Base-by-base conservation (phyloP, 371 early-diverging fungal species). In the Furculomyces boomerangus region DNA sequence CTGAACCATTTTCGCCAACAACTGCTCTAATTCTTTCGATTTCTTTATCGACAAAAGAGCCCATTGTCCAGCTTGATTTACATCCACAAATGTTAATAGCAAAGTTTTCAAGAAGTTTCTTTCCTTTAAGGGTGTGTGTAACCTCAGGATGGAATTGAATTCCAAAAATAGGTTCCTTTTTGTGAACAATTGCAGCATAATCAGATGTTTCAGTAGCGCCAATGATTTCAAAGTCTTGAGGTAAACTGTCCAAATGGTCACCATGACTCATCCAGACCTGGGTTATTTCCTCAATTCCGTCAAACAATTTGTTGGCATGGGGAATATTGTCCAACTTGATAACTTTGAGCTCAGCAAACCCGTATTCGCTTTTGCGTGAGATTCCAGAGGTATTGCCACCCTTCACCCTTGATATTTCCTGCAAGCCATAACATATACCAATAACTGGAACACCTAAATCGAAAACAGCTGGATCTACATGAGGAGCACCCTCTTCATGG, bases 81-180 rank as follows among this genome's bases (percentile, higher is more conserved):
- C 86, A 84, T 47, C 77, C 65, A 71, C 94, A 93, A 59, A 93
- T 84, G 53, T 74, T 76, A 44, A 86, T 57, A 26, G 88, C 92
- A 80, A 94, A 96, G 81, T 96, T 96, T 63, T 76, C 74, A 57
- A 96, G 67, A 39, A 96, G 61, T 30, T 73, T 62, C 50, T 80
- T 73, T 53, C 97, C 97, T 54, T 81, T 77, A n/a, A 80, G 75
- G 54, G 92, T 89, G 76, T 96, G 97, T 30, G 93, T 89, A 48
- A 96, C 90, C 69, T 96, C 97, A 46, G 97, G 97, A 70, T 96
- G 97, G 83, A 93, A 89, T 74, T 96, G 97, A 54, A 93, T 85
- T 54, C 93, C 96, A 66, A 79, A 96, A 61, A 90, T 77, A 7
- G 74, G 75, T 63, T 80, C 81, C 55, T 77, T 75, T 47, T 72